These are phyloP conservation scores for Leucaena leucocephala DNA, from an alignment of 306 rosid species.

Conservation along the genomic window DNA sequence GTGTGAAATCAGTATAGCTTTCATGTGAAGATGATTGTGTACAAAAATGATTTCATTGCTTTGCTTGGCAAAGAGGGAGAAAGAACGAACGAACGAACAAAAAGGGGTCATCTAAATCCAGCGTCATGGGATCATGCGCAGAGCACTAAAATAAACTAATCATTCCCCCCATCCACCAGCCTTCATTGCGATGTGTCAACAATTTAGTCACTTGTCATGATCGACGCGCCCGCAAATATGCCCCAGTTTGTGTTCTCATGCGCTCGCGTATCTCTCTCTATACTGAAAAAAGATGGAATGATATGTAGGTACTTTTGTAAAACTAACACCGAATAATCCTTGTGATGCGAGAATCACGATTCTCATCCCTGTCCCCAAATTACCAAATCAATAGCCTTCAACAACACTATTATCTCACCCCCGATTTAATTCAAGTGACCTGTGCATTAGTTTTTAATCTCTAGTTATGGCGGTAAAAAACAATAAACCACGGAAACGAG, in stretches of 20 bases:
- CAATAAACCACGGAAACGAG: conserved; percentile 40
- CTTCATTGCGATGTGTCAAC: no score
- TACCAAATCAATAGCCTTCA: not conserved
- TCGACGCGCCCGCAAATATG: no score
- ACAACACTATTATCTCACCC: not conserved
- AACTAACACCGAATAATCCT: not conserved
- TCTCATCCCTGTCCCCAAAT: not conserved
- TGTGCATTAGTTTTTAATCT: not conserved
- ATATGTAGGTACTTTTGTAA: not conserved
- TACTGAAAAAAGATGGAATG: not conserved
- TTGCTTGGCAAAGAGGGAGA: not conserved
- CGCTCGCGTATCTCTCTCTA: no score
- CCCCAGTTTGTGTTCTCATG: no score
- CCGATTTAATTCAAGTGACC: not conserved
- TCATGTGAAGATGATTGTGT: no score
- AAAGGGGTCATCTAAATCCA: not conserved
- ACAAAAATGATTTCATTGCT: not conserved
- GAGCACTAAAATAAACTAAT: no score
- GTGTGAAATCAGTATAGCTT: not conserved
- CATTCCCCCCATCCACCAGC: no score
- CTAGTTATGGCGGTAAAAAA: not conserved
- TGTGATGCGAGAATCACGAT: not conserved
- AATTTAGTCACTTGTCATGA: no score
- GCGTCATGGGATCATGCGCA: not conserved
- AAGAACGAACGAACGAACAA: not conserved